Conservation (phyloP, 495 filamentous ascomycete species). For the Apodospora peruviana region DNA sequence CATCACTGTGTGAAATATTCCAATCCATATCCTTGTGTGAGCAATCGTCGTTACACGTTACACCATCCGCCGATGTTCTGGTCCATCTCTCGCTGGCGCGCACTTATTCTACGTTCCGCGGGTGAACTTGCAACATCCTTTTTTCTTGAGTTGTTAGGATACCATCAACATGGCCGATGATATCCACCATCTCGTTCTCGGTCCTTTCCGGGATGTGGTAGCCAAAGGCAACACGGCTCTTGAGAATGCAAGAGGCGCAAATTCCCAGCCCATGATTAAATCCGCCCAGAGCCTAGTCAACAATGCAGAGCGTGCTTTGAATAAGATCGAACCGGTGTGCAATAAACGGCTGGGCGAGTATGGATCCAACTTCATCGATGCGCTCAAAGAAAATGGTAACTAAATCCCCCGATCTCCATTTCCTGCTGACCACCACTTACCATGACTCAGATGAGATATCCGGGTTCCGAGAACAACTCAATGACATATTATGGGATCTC, state of each 20-base stretch:
- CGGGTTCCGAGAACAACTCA: slow-evolving; percentile 30
- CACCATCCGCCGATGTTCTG: too few relatives aligned
- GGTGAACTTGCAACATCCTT: too few relatives aligned
- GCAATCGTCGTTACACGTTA: too few relatives aligned
- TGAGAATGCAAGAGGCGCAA: slow-evolving; percentile 29
- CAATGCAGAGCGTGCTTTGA: slow-evolving; percentile 36
- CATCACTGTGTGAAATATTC: too few relatives aligned
- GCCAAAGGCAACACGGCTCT: slow-evolving; percentile 32
- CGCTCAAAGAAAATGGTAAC: slow-evolving; percentile 39
- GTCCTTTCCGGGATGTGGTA: slow-evolving; percentile 36
- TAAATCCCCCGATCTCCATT: background rate
- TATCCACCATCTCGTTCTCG: slow-evolving; percentile 31
- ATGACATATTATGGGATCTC: slow-evolving; percentile 37
- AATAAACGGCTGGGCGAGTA: slow-evolving; percentile 34
- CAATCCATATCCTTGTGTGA: too few relatives aligned
- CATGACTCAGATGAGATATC: slow-evolving; percentile 34
- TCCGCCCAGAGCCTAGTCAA: slow-evolving; percentile 32
- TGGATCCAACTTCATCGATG: slow-evolving; percentile 32
- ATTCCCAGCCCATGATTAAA: slow-evolving; percentile 32
- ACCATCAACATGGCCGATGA: slow-evolving; percentile 24
- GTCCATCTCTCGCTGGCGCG: background rate
- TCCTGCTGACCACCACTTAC: background rate
- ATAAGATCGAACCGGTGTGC: slow-evolving; percentile 38
- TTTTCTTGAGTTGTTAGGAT: too few relatives aligned
- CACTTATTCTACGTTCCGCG: background rate